Percentiles rank a stretch among this genome's conserved stretches.
Conservation (phyloP, 495 filamentous ascomycete genomes). For the Podospora didyma region DNA sequence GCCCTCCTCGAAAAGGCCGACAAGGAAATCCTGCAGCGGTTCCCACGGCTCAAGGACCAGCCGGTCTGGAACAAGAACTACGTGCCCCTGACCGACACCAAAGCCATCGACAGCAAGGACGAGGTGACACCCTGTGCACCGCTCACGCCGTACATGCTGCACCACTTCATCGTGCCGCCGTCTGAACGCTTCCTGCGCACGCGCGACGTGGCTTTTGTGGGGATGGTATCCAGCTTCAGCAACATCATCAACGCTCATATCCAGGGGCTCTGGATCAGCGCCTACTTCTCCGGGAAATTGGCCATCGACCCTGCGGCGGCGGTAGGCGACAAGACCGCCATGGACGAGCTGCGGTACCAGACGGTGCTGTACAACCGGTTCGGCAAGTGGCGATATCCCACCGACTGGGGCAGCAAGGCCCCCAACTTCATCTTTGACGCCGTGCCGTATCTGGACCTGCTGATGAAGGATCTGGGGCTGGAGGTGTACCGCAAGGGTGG, state of each 20-base stretch:
- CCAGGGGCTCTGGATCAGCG: slow-evolving; percentile 67
- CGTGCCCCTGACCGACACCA: slow-evolving; percentile 29
- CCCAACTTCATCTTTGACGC: slow-evolving; percentile 69
- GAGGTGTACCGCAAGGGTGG: slow-evolving; percentile 26
- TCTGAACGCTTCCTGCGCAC: slow-evolving; percentile 40
- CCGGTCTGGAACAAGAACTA: slow-evolving; percentile 35
- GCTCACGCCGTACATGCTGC: slow-evolving; percentile 42
- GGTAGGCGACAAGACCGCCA: slow-evolving; percentile 2
- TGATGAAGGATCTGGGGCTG: slow-evolving; percentile 60
- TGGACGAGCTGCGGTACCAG: slow-evolving; percentile 38
- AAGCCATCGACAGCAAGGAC: slow-evolving; percentile 24
- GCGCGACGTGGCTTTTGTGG: slow-evolving; percentile 61
- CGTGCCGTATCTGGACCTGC: slow-evolving; percentile 65
- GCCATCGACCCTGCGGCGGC: not conserved
- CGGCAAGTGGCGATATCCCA: slow-evolving; percentile 60
- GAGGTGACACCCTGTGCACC: slow-evolving; percentile 23
- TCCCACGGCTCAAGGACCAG: slow-evolving; percentile 53
- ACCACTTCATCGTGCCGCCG: slow-evolving; percentile 65
- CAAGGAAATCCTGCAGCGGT: slow-evolving; percentile 57
- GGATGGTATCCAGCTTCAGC: slow-evolving; percentile 58
- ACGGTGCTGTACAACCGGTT: slow-evolving; percentile 61
- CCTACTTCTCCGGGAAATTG: slow-evolving; percentile 46
- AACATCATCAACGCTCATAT: slow-evolving; percentile 57
- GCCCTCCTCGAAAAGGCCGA: slow-evolving; percentile 44
- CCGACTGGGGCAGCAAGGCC: slow-evolving; percentile 54